Conservation (phyloP, 2,329 filamentous ascomycete genomes). For the Coniochaeta sp. region DNA sequence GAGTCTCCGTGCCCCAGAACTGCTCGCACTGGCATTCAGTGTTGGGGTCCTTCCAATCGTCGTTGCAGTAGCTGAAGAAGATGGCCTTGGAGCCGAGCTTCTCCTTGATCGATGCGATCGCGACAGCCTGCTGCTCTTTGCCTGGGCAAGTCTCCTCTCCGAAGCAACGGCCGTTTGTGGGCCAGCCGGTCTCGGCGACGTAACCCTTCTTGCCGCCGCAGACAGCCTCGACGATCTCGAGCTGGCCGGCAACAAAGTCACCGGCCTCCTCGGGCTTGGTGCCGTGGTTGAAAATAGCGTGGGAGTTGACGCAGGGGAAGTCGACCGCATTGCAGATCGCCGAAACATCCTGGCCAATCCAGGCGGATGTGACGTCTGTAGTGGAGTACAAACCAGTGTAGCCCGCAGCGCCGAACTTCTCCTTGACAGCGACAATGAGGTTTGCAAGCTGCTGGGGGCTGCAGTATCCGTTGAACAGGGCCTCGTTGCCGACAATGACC, state of each 20-base stretch:
- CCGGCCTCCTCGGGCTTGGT: slow-evolving; percentile 61
- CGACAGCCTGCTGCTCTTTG: slow-evolving; percentile 56
- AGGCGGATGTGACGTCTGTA: slow-evolving; percentile 76
- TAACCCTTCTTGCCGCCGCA: slow-evolving; percentile 67
- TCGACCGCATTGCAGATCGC: slow-evolving; percentile 69
- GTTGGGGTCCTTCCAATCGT: slow-evolving; percentile 73
- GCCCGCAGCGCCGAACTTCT: slow-evolving; percentile 52
- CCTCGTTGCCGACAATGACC: slow-evolving; percentile 87
- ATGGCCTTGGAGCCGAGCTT: slow-evolving; percentile 61
- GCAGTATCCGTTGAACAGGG: slow-evolving; percentile 68
- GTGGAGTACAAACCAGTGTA: slow-evolving; percentile 76
- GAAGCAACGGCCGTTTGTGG: slow-evolving; percentile 61
- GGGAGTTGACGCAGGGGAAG: slow-evolving; percentile 77
- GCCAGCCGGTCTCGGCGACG: slow-evolving; percentile 92
- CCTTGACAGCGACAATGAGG: slow-evolving; percentile 64
- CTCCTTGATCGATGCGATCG: slow-evolving; percentile 64
- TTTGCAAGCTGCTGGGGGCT: slow-evolving; percentile 54
- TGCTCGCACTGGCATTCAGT: slow-evolving; percentile 69
- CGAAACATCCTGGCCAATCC: slow-evolving; percentile 56
- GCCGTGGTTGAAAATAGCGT: slow-evolving; percentile 85
- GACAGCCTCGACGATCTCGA: slow-evolving; percentile 59
- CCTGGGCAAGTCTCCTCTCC: slow-evolving; percentile 64
- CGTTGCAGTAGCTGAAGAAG: slow-evolving; percentile 77
- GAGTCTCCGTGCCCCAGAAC: slow-evolving; percentile 62
- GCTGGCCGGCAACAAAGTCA: slow-evolving; percentile 66